Base-by-base conservation (phyloP, 2,329 filamentous ascomycete genomes). In the Escovopsis weberi region DNA sequence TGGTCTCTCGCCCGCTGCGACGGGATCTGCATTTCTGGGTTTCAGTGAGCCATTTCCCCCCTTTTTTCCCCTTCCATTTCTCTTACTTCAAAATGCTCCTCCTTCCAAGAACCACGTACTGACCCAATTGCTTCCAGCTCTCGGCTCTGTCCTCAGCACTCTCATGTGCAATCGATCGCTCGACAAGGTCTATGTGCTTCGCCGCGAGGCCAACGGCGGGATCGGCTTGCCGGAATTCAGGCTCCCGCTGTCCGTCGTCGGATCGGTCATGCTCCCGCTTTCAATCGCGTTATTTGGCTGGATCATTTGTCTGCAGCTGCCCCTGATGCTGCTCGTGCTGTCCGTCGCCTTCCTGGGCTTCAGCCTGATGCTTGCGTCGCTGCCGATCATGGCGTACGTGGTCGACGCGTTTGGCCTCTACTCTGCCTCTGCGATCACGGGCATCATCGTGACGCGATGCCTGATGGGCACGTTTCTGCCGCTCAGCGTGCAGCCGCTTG, bases 381-480 rank as follows among this genome's bases (percentile, higher is more conserved):
- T 78, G 18, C 72, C 74, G 0, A 43, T 76, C 2, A 68, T 66
- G 43, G 65, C 72, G 0, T 78, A 76, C 47, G 63, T 76, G 0
- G 72, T 77, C 2, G 74, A 78, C 45, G 70, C 72, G 0, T 74
- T 69, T 44, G 70, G 72, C 0, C 45, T 71, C 6, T 76, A 72
- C 50, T 68, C 72, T 2, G 74, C 74, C 0, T 74, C 70, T 10
- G 72, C 72, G 2, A 64, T 76, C 60, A 76, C 73, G 0, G 71
- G 68, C 1, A 52, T 76, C 5, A 73, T 78, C 44, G 69, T 77
- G 2, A 64, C 64, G 2, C 60, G 73, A 33, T 76, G 72, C 45
- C 55, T 79, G 0, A 65, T 69, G 56, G 68, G 73, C 4, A 76
- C 75, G 0, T 70, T 79, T 36, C 48, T 79, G 28, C 75, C 75